Percentiles rank a stretch among this genome's conserved stretches.
Conservation (phyloP, 192 early-diverging fungal species). For the Backusella australiensis region DNA sequence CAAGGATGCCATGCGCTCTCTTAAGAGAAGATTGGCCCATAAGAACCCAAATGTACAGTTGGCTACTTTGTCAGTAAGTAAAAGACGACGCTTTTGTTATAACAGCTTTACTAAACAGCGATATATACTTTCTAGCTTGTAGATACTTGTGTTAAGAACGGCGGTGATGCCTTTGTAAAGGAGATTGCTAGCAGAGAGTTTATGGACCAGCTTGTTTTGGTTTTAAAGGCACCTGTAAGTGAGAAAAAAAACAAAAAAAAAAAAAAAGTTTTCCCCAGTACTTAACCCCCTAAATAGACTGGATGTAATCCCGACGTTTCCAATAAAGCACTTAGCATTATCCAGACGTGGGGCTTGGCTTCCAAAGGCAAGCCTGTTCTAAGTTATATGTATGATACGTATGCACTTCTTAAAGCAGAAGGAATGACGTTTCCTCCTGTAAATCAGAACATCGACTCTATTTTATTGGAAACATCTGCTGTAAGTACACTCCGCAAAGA, state of each 20-base stretch:
- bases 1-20: constrained; percentile 69
- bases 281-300: constrained; percentile 28
- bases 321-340: constrained; percentile 66
- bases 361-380: constrained; percentile 79
- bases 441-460: constrained; percentile 53
- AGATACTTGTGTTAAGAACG: constrained; percentile 96
- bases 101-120: not conserved
- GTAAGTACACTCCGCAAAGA: constrained; percentile 42
- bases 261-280: not conserved
- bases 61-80: constrained; percentile 71
- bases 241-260: not conserved
- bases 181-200: constrained; percentile 90
- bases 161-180: constrained; percentile 79
- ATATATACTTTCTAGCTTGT: constrained; percentile 51
- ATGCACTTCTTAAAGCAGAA: constrained; percentile 77
- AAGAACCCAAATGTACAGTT: constrained; percentile 95
- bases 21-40: constrained; percentile 82
- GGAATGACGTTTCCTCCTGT: constrained; percentile 74
- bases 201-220: constrained; percentile 74
- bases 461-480: constrained; percentile 84
- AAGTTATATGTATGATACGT: constrained; percentile 76
- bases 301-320: constrained; percentile 74
- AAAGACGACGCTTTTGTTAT: not conserved
- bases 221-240: constrained; percentile 58
- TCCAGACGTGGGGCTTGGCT: constrained; percentile 90